A percentile compares a stretch with the other conserved stretches of the same genome.
Conservation (phyloP, 1,139 yeast genomes). For the Eremothecium cymbalariae region DNA sequence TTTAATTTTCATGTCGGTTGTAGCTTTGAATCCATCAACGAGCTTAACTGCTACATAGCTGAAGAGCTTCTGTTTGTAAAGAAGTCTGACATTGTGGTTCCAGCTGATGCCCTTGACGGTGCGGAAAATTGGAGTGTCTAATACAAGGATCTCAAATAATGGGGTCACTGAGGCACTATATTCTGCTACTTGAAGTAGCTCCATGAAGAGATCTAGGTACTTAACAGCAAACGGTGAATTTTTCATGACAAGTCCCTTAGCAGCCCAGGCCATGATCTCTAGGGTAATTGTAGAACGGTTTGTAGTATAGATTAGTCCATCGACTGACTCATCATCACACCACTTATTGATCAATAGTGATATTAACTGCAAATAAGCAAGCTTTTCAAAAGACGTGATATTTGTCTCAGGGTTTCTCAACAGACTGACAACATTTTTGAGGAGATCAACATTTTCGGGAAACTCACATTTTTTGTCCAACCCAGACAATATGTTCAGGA, state of each 20-base stretch:
- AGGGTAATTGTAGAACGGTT: slow-evolving; percentile 27
- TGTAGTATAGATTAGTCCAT: slow-evolving; percentile 8
- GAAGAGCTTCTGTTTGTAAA: slow-evolving; percentile 76
- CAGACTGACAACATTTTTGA: slow-evolving; percentile 15
- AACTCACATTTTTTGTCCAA: slow-evolving; percentile 35
- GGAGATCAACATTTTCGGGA: slow-evolving; percentile 8
- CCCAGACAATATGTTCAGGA: slow-evolving; percentile 44
- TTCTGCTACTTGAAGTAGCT: slow-evolving; percentile 31
- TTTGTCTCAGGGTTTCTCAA: slow-evolving; percentile 9
- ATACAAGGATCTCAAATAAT: slow-evolving; percentile 55
- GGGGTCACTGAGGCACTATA: slow-evolving; percentile 39
- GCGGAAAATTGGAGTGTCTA: slow-evolving; percentile 54
- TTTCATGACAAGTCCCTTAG: slow-evolving; percentile 60
- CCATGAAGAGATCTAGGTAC: slow-evolving; percentile 35
- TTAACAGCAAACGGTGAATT: slow-evolving; percentile 43
- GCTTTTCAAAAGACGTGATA: slow-evolving; percentile 29
- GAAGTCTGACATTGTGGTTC: slow-evolving; percentile 50
- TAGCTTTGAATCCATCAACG: slow-evolving; percentile 34
- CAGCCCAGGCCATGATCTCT: slow-evolving; percentile 59
- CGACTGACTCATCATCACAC: slow-evolving; percentile 18
- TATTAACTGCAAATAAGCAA: slow-evolving; percentile 53
- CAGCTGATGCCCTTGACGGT: slow-evolving; percentile 44
- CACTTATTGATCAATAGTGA: slow-evolving; percentile 53
- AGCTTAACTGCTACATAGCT: slow-evolving; percentile 46
- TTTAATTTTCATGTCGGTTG: slow-evolving; percentile 29